These are phyloP conservation scores for Lepidium campestre DNA, from an alignment of 441 rosid species.

Conservation along the genomic window DNA sequence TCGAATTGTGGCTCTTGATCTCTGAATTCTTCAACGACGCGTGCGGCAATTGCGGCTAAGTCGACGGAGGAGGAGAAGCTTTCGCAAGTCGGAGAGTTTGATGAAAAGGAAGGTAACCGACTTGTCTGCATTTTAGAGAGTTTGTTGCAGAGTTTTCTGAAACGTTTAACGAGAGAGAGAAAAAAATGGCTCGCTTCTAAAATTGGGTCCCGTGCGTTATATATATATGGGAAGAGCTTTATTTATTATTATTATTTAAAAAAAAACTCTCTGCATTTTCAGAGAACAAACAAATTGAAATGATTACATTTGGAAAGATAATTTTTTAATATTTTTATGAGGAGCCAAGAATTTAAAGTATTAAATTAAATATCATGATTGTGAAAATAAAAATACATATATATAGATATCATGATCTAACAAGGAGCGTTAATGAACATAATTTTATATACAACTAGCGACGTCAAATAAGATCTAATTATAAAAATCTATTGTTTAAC, in stretches of 20 bases:
- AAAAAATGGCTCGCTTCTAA: neutral
- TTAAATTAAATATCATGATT: neutral
- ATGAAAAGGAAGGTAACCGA: conserved; percentile 39
- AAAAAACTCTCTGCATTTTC: neutral
- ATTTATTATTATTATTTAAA: too few species aligned
- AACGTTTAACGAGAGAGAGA: neutral
- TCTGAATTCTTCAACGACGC: conserved; percentile 59
- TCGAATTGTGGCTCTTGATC: conserved; percentile 21
- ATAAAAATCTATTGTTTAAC: too few species aligned
- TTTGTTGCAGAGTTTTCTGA: neutral
- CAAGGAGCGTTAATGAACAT: conserved; percentile 1
- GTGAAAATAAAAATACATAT: too few species aligned
- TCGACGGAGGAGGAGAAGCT: conserved; percentile 47
- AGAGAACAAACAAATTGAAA: conserved; percentile 3
- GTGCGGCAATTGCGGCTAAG: conserved; percentile 64
- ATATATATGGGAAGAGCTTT: neutral
- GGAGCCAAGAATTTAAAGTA: conserved; percentile 2
- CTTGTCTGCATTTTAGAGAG: conserved; percentile 38
- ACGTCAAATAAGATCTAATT: neutral
- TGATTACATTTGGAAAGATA: neutral
- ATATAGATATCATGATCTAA: neutral
- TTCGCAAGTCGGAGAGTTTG: conserved; percentile 53
- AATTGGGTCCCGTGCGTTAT: conserved; percentile 13
- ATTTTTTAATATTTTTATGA: neutral
- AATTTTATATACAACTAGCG: neutral